Conservation (phyloP, 805 yeast genomes). For the Ogataea parapolymorpha region DNA sequence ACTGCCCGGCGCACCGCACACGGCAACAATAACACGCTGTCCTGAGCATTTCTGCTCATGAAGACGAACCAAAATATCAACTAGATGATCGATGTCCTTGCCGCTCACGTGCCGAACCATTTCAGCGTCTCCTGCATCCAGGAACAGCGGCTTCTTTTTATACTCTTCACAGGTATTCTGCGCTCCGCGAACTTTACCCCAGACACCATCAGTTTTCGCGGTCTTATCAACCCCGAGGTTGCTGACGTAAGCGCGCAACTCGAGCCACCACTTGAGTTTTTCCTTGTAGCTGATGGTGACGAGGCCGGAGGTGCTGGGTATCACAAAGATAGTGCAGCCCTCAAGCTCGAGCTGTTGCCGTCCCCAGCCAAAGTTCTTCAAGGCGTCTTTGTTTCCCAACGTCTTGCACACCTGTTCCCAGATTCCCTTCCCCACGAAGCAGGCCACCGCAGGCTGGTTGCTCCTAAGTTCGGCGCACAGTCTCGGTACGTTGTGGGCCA, state of each 20-base stretch:
- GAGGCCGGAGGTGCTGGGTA: slow-evolving; percentile 73
- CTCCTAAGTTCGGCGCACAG: slow-evolving; percentile 43
- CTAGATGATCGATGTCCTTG: slow-evolving; percentile 1
- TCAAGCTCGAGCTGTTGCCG: slow-evolving; percentile 29
- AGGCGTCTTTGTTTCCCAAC: slow-evolving; percentile 30
- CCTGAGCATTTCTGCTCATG: neutral
- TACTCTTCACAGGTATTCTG: neutral
- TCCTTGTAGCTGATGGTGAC: slow-evolving; percentile 49
- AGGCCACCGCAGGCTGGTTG: slow-evolving; percentile 41
- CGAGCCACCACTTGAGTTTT: slow-evolving; percentile 49
- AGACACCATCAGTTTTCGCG: neutral
- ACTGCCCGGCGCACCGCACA: slow-evolving; percentile 12
- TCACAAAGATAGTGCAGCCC: slow-evolving; percentile 45
- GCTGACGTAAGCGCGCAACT: slow-evolving; percentile 31
- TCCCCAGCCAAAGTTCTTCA: slow-evolving; percentile 53
- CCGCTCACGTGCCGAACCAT: slow-evolving; percentile 4
- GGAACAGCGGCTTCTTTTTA: neutral
- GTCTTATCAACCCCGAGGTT: neutral
- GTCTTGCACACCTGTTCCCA: slow-evolving; percentile 57
- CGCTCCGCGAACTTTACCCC: slow-evolving; percentile 2
- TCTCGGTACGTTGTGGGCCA: slow-evolving; percentile 51
- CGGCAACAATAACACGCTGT: slow-evolving; percentile 10
- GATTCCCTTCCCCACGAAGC: slow-evolving; percentile 71
- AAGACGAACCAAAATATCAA: neutral
- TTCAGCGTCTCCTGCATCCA: neutral